Evolutionary conservation across 2,329 filamentous ascomycete species (phyloP), one percentile per base, ranked within the genome.

Genomic region (Gaeumannomyces sp.): DNA sequence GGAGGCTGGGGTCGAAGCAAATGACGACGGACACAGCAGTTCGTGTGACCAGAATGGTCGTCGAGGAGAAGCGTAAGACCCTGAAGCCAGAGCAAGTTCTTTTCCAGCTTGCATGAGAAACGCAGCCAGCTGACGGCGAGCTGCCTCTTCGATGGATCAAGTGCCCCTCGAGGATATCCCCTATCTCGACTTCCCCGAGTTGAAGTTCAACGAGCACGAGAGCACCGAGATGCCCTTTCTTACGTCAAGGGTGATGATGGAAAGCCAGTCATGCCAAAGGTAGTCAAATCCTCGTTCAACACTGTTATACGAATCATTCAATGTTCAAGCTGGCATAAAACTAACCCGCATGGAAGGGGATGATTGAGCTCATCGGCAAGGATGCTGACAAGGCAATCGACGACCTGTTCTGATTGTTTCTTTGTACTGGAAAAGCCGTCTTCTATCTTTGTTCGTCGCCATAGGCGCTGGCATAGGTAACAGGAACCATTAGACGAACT

Each of bases 11-110:
- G 0, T 92, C 94, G 10, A 89, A 93, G 71, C 95, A 99, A 77
- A 97, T 99, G 94, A 98, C 95, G 3, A 99, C 95, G 5, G 95
- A 99, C 75, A 99, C 95, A 27, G 95, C 95, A 5, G 95, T 97
- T 62, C 85, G 95, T 69, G 94, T 97, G 59, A 98, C 95, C 38
- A 86, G 95, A 69, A 89, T 96, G 70, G 90, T 98, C 7, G 88
- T 93, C 14, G 90, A 96, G 72, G 86, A 93, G 69, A 90, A 90
- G 79, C 85, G 93, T 96, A 77, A 69, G 84, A 73, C 19, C 19
- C 11, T 45, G n/a, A 56, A 27, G 60, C 65, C 60, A 61, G n/a
- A 31, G 19, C 22, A 27, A 27, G 60, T 5, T 25, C 14, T 35
- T 22, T 45, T 45, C 1, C 38, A 14, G n/a, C 31, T 4, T 25